Evolutionary conservation across 164 flowering plant genomes (phyloP), one percentile per base, ranked within the genome.

Genomic region (Warburgia ugandensis): DNA sequence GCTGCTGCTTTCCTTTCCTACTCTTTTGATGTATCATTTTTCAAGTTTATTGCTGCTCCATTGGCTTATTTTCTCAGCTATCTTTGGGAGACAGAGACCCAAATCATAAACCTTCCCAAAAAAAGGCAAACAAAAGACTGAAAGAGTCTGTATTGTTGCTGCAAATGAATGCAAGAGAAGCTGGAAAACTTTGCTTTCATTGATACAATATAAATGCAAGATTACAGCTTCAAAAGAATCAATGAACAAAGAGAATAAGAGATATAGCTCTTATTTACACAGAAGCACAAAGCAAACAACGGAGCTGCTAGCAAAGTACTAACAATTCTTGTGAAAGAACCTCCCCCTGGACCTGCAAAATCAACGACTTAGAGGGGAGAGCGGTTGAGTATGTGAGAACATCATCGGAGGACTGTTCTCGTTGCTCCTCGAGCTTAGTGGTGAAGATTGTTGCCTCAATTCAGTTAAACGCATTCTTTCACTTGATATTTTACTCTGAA

Each of bases 381-480:
- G 48, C 25, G 48, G 48, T 9, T 6, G 14, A 6, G 27, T 16
- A 7, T 29, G n/a, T 27, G 17, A 22, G 4, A 25, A 11, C 16
- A n/a, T 20, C 2, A 28, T 20, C 22, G 66, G 63, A 51, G 42
- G 64, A 55, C 65, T 16, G 43, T 59, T 70, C 51, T 75, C 81
- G 17, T 69, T 72, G 29, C 70, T 47, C 49, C 78, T 66, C 14
- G 73, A 58, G 43, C 54, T 67, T 42, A 66, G 26, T 22, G 81
- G 77, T 25, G 89, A 77, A 8, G 74, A 29, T 56, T 73, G 76
- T 38, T 80, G 79, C 70, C 65, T 66, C 26, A 77, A 68, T 68
- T 76, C 85, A 0, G 86, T 73, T 60, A 80, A 65, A 29, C 84
- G 62, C 21, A 48, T 59, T 61, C 74, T 73, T 68, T 86, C 94